Evolutionary conservation across 2,329 filamentous ascomycete genomes (phyloP), one percentile per base, ranked within the genome.

Genomic region (Ophiostoma populinum): DNA sequence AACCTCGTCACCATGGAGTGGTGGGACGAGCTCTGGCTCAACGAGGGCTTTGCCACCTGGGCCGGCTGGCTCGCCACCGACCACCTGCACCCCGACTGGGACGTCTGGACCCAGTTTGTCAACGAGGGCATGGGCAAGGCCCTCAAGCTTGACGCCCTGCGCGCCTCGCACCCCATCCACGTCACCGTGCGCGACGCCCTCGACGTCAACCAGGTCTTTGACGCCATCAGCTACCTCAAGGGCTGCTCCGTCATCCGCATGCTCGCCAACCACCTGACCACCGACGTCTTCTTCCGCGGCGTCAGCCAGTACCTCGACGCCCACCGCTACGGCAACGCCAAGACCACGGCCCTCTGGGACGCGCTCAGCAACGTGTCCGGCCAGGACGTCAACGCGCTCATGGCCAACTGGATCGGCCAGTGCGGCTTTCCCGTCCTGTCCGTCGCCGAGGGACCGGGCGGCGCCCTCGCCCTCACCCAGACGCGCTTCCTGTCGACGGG

Each of bases 1-100:
- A 94, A 95, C 59, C 62, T 94, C 35, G 87, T 94, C 19, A 94
- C 87, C 35, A 94, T 94, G 85, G 85, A 93, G 55, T 94, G 92
- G 67, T 95, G 87, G 87, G 85, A 94, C 56, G 87, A 86, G 36
- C 62, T 95, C 7, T 95, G 87, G 87, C 70, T 95, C 36, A 95
- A 95, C 55, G 87, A 95, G 57, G 86, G 86, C 10, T 98, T 98
- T 51, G 90, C 90, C 27, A 98, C 90, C 3, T 95, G 87, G 87
- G 87, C 94, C 28, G 90, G 87, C 35, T 98, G 87, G 87, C 69
- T 86, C 41, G 86, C 85, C 8, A 74, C 86, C 39, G 82, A 95
- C 51, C 70, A 92, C 51, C 72, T 95, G 37, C 82, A 95, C 56
- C 90, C 90, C 3, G 87, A 94, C 46, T 95, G 90, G 87, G 77